A percentile compares a stretch with the other conserved stretches of the same genome.
phyloP scores from a whole-genome alignment of 1,139 yeast genomes.

The Blastobotrys niveus region DNA sequence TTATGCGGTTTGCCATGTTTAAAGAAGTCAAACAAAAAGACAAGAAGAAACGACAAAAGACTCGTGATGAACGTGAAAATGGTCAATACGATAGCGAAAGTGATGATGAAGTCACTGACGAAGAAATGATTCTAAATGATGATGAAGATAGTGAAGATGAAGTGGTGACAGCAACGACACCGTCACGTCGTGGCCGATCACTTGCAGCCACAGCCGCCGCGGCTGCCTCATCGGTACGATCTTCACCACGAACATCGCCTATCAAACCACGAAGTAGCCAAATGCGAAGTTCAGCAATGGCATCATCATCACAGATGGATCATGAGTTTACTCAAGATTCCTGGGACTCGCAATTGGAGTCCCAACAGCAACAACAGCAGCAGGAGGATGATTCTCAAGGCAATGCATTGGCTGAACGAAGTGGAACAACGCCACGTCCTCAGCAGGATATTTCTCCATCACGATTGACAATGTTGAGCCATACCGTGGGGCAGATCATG shows the following conservation, averaged over 20 bases:
- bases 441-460: constrained; percentile 30
- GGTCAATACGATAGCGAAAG: constrained; percentile 24
- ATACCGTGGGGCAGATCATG: constrained; percentile 33
- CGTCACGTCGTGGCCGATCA: not conserved
- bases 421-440: too few relatives aligned
- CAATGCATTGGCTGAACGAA: not conserved
- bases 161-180: constrained; percentile 18
- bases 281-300: constrained; percentile 14
- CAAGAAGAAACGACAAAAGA: constrained; percentile 26
- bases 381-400: too few relatives aligned
- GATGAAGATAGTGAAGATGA: constrained; percentile 25
- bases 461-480: constrained; percentile 29
- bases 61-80: constrained; percentile 24
- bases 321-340: constrained; percentile 25
- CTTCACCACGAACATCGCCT: constrained; percentile 6
- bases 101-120: constrained; percentile 1
- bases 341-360: constrained; percentile 20
- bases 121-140: constrained; percentile 17
- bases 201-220: constrained; percentile 7
- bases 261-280: constrained; percentile 7
- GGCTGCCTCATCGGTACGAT: constrained; percentile 5
- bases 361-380: constrained; percentile 18
- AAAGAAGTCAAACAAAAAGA: constrained; percentile 48
- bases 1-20: constrained; percentile 80
- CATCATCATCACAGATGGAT: constrained; percentile 16